Conservation (phyloP, 2,329 filamentous ascomycete genomes). For the Aureobasidium sp. region DNA sequence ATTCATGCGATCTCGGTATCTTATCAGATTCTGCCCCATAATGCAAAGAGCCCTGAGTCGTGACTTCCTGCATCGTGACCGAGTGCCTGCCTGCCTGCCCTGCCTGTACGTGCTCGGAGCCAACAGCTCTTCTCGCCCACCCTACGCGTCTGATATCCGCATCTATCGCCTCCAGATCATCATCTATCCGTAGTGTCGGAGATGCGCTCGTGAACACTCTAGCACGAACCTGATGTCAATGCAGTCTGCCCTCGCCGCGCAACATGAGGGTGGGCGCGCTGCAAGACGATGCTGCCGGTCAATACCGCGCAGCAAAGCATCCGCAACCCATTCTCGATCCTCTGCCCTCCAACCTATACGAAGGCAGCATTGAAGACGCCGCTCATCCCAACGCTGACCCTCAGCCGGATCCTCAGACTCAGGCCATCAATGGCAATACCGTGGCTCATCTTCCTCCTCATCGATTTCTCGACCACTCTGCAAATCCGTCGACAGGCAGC, state of each 20-base stretch:
- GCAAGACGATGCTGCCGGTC: slow-evolving; percentile 19
- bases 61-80: slow-evolving; percentile 2
- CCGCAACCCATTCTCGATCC: slow-evolving; percentile 22
- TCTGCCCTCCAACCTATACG: slow-evolving; percentile 12
- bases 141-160: background rate
- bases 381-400: background rate
- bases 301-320: slow-evolving; percentile 21
- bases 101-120: background rate
- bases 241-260: slow-evolving; percentile 10
- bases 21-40: background rate
- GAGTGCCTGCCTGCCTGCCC: background rate
- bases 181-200: background rate
- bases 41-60: background rate
- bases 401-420: slow-evolving; percentile 1
- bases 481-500: background rate
- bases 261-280: slow-evolving; percentile 18
- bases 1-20: background rate
- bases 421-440: slow-evolving; percentile 12
- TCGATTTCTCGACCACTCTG: slow-evolving; percentile 1
- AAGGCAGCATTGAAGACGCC: slow-evolving; percentile 10
- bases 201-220: background rate
- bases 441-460: background rate
- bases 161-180: background rate
- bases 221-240: slow-evolving; percentile 7
- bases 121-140: background rate